A percentile compares a stretch with the other conserved stretches of the same genome.
Evolutionary conservation across 352 stramenopile species (phyloP).

Genomic region (Phytopythium helicoides): DNA sequence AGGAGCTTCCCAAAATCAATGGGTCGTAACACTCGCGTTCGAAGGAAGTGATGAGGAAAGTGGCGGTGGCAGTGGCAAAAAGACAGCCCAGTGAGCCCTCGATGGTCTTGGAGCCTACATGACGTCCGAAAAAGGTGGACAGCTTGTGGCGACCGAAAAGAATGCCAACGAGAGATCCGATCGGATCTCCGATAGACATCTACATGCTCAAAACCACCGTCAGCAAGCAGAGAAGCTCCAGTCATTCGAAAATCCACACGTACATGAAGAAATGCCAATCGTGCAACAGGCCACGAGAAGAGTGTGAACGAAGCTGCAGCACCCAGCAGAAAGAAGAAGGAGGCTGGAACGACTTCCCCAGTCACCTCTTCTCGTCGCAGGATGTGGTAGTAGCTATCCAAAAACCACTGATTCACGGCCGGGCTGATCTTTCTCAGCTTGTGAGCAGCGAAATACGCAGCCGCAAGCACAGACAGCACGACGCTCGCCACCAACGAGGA

Average conservation of each 20-base stretch:
- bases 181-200: constrained; percentile 51
- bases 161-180: constrained; percentile 43
- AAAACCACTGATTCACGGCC: constrained; percentile 29
- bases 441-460: constrained; percentile 36
- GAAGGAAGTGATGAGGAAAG: constrained; percentile 15
- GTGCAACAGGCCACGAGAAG: constrained; percentile 35
- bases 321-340: constrained; percentile 61
- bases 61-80: constrained; percentile 17
- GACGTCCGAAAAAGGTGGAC: constrained; percentile 11
- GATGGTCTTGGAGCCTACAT: constrained; percentile 36
- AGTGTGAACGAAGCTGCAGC: constrained; percentile 35
- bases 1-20: background rate
- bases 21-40: constrained; percentile 25
- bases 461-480: constrained; percentile 29
- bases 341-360: constrained; percentile 31
- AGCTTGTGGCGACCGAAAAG: constrained; percentile 38
- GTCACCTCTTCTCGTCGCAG: constrained; percentile 44
- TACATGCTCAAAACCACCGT: constrained; percentile 7
- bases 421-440: constrained; percentile 25
- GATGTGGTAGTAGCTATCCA: constrained; percentile 41
- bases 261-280: constrained; percentile 56
- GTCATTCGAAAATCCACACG: too few relatives aligned
- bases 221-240: too few relatives aligned
- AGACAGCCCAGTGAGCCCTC: constrained; percentile 47
- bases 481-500: constrained; percentile 7